Evolutionary conservation across 2,329 filamentous ascomycete species (phyloP), one percentile per base, ranked within the genome.

Genomic region (Fusarium marasasianum): DNA sequence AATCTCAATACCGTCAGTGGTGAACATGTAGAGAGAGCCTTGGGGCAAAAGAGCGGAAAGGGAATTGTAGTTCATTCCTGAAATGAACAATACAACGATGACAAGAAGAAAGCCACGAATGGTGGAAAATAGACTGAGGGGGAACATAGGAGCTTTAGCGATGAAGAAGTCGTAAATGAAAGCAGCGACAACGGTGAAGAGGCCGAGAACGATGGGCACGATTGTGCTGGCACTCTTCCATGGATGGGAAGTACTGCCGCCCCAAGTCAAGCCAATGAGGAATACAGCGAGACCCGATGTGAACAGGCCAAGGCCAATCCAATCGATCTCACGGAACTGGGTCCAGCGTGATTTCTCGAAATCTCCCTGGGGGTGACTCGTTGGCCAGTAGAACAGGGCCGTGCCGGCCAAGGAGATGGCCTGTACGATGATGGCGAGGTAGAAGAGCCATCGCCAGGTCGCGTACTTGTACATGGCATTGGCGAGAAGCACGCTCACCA

Each of bases 1-100:
- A 20, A 70, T 64, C 26, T 72, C 41, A 12, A 72, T 71, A 1
- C 63, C 64, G 3, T 72, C 70, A 1, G 68, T 64, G 0, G 68
- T 72, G 33, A 72, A 72, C 70, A 72, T 72, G 12, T 68, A 72
- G 1, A 72, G 63, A 1, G 70, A 60, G 7, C 70, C 70, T 15
- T 72, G 70, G 2, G 70, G 70, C 1, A 72, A 41, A 0, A 72
- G 55, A 35, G 70, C 63, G 15, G 68, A 50, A 33, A 72, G 40
- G 9, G 70, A 69, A 31, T 72, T 55, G 1, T 64, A 72, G 37
- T 72, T 68, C 70, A 72, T 72, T 17, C 70, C 70, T 0, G 70
- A 63, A 6, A 72, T 57, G 14, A 72, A 72, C n/a, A 72, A 35
- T 2, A 67, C 59, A 6, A 72, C 29, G 2, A 69, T 20, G 0